Evolutionary conservation across 257 asterid species (phyloP).

Genomic region (Nicotiana undulata): DNA sequence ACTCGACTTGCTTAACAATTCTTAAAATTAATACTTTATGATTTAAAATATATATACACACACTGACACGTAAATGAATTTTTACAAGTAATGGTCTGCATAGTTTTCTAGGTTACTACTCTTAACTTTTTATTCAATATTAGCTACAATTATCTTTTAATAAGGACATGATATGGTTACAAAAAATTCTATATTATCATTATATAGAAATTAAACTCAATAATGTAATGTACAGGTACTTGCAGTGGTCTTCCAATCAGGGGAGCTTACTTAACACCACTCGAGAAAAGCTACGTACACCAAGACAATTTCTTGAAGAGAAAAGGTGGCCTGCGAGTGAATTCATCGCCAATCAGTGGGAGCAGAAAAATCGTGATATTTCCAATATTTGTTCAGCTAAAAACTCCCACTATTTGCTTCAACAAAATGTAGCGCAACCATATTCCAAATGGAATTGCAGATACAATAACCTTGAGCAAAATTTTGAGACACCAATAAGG

Average conservation of each 20-base stretch:
- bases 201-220: neutral
- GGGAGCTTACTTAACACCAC: slow-evolving; percentile 11
- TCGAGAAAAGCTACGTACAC: slow-evolving; percentile 9
- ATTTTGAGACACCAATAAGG: slow-evolving; percentile 17
- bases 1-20: no score
- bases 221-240: slow-evolving; percentile 22
- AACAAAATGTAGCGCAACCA: slow-evolving; percentile 8
- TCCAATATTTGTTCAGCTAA: slow-evolving; percentile 17
- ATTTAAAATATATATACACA: no score
- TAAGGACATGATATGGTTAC: neutral
- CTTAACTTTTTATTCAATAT: neutral
- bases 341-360: slow-evolving; percentile 22
- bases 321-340: slow-evolving; percentile 56
- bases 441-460: slow-evolving; percentile 22
- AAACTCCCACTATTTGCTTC: slow-evolving; percentile 10
- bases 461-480: slow-evolving; percentile 4
- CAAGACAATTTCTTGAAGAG: slow-evolving; percentile 39
- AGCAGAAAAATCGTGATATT: slow-evolving; percentile 21
- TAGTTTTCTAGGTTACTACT: neutral
- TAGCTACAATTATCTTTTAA: neutral
- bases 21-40: no score
- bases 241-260: slow-evolving; percentile 34
- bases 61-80: no score
- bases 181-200: neutral
- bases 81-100: neutral